phyloP scores from a whole-genome alignment of 768 basidiomycete species.

The Russula griseocarnosa region DNA sequence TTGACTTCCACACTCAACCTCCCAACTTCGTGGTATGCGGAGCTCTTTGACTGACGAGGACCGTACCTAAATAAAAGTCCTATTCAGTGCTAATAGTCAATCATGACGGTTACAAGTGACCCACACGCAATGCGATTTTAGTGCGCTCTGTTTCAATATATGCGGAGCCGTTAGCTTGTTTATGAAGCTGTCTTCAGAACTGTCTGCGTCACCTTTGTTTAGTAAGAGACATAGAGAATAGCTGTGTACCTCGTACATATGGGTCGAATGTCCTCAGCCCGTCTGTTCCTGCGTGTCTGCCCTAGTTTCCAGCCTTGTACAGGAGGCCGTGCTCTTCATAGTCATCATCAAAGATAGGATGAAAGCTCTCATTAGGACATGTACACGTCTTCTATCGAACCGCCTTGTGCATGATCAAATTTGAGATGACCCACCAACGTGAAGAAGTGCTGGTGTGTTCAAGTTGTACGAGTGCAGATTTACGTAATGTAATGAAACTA shows the following conservation, averaged over 20 bases:
- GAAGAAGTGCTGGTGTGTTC: not conserved
- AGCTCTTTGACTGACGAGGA: constrained; percentile 78
- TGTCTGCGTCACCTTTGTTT: constrained; percentile 36
- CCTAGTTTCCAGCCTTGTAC: constrained; percentile 35
- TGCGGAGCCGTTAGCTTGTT: constrained; percentile 94
- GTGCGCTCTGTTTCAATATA: constrained; percentile 91
- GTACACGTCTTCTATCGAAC: constrained; percentile 85
- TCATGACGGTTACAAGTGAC: constrained; percentile 33
- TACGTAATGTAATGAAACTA: constrained; percentile 73
- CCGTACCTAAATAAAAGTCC: constrained; percentile 54
- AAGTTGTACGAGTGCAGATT: constrained; percentile 1
- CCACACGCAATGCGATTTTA: constrained; percentile 95
- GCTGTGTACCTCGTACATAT: constrained; percentile 60
- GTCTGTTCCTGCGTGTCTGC: constrained; percentile 49
- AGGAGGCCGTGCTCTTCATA: constrained; percentile 33
- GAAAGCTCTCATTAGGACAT: constrained; percentile 79
- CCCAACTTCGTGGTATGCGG: constrained; percentile 81
- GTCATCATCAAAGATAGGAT: constrained; percentile 53
- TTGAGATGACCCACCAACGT: constrained; percentile 3
- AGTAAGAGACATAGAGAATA: constrained; percentile 7
- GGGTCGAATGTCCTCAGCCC: constrained; percentile 65
- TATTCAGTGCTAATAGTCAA: not conserved
- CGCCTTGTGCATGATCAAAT: constrained; percentile 38
- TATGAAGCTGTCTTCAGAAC: constrained; percentile 85
- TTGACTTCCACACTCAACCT: constrained; percentile 93